phyloP scores from a whole-genome alignment of 176 grass and related monocot genomes.

The Otatea glauca region DNA sequence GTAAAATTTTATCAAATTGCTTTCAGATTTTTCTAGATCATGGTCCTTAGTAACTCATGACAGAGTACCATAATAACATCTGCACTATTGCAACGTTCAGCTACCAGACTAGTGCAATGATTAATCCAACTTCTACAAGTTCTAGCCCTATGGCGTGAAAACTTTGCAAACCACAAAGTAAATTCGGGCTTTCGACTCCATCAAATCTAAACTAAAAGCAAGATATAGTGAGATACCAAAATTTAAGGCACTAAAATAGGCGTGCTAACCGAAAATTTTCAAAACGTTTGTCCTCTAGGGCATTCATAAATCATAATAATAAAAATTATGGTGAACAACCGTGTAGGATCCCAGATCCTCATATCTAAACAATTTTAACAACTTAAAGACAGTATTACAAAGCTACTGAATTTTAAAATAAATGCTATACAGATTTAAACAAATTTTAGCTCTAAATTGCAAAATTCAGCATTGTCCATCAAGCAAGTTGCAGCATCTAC shows the following conservation, averaged over 20 bases:
- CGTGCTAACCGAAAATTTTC: neutral
- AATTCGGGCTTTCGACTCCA: neutral
- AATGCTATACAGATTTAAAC: neutral
- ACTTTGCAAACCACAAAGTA: neutral
- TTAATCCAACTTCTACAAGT: neutral
- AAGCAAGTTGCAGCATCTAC: slow-evolving; percentile 1
- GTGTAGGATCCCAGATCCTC: neutral
- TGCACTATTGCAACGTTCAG: slow-evolving; percentile 13
- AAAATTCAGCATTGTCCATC: neutral
- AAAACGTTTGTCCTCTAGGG: neutral
- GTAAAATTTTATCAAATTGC: neutral
- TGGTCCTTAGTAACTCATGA: neutral
- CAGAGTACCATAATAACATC: neutral
- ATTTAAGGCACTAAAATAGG: neutral
- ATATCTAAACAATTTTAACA: neutral
- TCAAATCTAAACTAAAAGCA: slow-evolving; percentile 7
- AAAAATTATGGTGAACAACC: neutral
- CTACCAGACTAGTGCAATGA: neutral
- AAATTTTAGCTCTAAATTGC: neutral
- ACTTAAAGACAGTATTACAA: slow-evolving; percentile 17
- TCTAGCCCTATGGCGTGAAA: neutral
- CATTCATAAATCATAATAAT: neutral
- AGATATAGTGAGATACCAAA: neutral
- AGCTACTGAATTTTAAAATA: neutral
- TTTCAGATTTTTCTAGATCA: slow-evolving; percentile 17